Base-by-base conservation (phyloP, 208 protist genomes). In the Trypanosoma avium region DNA sequence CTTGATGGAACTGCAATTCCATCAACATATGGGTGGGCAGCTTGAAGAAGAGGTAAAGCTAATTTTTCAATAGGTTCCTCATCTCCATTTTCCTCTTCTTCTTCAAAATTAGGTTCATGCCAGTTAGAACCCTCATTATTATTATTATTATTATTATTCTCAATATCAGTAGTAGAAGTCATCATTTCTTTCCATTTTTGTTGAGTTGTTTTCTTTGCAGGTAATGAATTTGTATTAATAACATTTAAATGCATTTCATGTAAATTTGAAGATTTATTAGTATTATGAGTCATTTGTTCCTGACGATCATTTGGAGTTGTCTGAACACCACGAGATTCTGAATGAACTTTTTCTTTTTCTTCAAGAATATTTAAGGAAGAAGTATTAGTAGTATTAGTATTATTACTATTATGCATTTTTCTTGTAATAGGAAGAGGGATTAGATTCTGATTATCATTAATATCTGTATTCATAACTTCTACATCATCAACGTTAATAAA, bases 1-100 rank as follows among this genome's bases (percentile, higher is more conserved):
- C 75, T 81, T 22, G 90, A 95, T 22, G 90, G 90, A 35, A 90
- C 58, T 29, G 79, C 69, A 32, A 87, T 74, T 19, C 77, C 79
- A 45, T 81, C 82, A 40, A 60, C 66, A 21, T 56, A 47, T 5
- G 63, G 54, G 13, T 50, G 47, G 26, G 72, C 71, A 4, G 74
- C 86, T 73, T 93, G 86, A 54, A 92, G 70, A 12, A 57, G 60
- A 40, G 85, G 84, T 26, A 89, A 54, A 19, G 40, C 70, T 19
- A 53, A 54, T 43, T 86, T 75, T 24, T 88, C 82, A 48, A 95
- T 91, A 17, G 85, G 81, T 12, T 74, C 82, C 15, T 77, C 74
- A 43, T 93, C 86, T 17, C 79, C 84, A 10, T 70, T 70, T 45
- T 54, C 56, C 33, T 70, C 73, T 45, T 54, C 56, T 36, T 79